Evolutionary conservation across 1,284 basidiomycete genomes (phyloP).

Genomic region (Termitomyces sp.): DNA sequence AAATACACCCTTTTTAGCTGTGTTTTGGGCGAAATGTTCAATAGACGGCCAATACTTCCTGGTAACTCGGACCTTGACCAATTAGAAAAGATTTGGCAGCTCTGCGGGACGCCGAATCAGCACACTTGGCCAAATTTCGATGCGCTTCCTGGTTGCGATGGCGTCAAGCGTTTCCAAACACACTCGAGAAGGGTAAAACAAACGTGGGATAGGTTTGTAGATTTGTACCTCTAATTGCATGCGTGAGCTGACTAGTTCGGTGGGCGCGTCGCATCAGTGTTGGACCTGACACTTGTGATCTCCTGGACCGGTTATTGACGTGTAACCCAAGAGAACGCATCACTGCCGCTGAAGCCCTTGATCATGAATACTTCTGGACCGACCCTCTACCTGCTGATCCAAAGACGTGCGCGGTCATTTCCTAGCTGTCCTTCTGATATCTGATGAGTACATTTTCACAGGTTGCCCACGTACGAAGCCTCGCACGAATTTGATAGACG

Average conservation of each 20-base stretch:
- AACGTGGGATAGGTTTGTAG: conserved; percentile 53
- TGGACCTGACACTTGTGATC: conserved; percentile 77
- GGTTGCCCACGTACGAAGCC: conserved; percentile 71
- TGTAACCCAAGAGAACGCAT: conserved; percentile 92
- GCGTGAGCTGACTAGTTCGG: conserved; percentile 9
- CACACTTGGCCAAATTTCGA: conserved; percentile 82
- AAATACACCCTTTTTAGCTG: conserved; percentile 45
- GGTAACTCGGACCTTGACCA: conserved; percentile 90
- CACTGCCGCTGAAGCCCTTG: conserved; percentile 83
- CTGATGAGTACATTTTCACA: conserved; percentile 25
- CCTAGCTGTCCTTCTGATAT: neutral
- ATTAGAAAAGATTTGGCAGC: conserved; percentile 80
- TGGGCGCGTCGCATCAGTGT: conserved; percentile 33
- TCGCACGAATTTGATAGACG: conserved; percentile 85
- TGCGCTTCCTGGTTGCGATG: conserved; percentile 75
- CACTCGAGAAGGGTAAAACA: conserved; percentile 50
- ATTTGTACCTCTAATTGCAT: neutral
- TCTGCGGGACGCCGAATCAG: conserved; percentile 87
- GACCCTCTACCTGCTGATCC: conserved; percentile 82
- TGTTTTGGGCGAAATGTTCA: conserved; percentile 95
- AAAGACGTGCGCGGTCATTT: conserved; percentile 52
- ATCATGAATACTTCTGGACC: conserved; percentile 92
- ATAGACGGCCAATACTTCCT: conserved; percentile 81
- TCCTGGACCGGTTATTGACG: conserved; percentile 86
- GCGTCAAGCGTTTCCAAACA: conserved; percentile 55